phyloP scores from a whole-genome alignment of 331 rosid genomes.

The Pyracantha coccinea region DNA sequence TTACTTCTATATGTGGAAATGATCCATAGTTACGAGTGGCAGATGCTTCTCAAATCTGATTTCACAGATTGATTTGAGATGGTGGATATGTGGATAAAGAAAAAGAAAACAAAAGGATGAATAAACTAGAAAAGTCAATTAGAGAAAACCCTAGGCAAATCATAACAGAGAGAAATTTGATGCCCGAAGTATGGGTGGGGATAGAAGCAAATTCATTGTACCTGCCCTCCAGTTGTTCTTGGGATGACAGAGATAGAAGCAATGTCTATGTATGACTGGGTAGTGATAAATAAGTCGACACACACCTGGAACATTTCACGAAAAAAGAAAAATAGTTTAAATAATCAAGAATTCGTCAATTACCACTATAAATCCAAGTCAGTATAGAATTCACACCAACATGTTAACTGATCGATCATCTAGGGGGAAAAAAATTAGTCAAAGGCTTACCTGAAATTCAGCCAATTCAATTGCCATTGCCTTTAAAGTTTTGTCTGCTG shows the following conservation, averaged over 20 bases:
- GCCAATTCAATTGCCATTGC: conserved; percentile 89
- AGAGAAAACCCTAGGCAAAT: background rate
- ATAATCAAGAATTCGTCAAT: conserved; percentile 6
- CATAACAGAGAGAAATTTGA: background rate
- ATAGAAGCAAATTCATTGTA: conserved; percentile 18
- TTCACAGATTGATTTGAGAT: background rate
- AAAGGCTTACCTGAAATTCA: conserved; percentile 71
- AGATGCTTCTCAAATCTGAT: background rate
- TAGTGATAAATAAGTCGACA: conserved; percentile 80
- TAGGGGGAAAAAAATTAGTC: conserved; percentile 3
- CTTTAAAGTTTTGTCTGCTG: conserved; percentile 82
- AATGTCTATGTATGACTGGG: conserved; percentile 81
- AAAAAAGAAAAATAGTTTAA: conserved; percentile 13
- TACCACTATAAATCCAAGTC: background rate
- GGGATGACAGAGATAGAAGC: conserved; percentile 90
- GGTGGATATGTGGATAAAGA: background rate
- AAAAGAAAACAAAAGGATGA: background rate
- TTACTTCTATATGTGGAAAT: background rate
- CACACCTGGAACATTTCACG: conserved; percentile 60
- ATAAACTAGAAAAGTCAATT: background rate
- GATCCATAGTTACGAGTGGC: background rate
- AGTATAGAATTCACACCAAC: background rate
- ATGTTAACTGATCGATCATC: background rate
- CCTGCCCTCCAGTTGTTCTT: conserved; percentile 99
- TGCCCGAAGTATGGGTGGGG: background rate